Evolutionary conservation across 208 protist species (phyloP), one percentile per base, ranked within the genome.

Genomic region (Leishmania lainsoni): DNA sequence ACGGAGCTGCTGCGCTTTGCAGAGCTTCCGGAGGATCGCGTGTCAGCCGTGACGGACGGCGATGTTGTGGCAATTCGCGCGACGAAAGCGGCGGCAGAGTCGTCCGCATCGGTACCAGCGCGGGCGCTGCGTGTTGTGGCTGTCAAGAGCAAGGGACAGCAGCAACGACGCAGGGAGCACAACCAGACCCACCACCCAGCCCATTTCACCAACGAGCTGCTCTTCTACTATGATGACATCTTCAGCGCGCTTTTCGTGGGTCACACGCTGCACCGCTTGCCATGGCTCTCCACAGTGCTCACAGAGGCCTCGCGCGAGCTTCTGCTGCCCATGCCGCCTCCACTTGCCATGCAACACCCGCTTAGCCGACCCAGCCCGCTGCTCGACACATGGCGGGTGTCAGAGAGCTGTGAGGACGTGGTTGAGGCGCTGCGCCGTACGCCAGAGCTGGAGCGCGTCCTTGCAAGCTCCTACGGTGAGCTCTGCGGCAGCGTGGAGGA

Each of bases 141-240:
- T 0, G 82, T 86, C 54, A 81, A 68, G 74, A 80, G 56, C 54
- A 71, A 66, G 6, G 78, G 52, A 6, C 82, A 88, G 80, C 63
- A 79, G 74, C 82, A 87, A 81, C 84, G 86, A 5, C 86, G 83
- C 48, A 83, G 83, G 65, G 70, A 58, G 9, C 79, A 77, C 32
- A 76, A 66, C 22, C 75, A 79, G 45, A 75, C 73, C 1, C 69
- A 84, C 73, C 88, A 89, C 56, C 89, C 91, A 6, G 54, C 86
- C 35, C 88, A 95, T 82, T 97, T 95, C 81, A 66, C 72, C n/a
- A 81, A 92, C 66, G 84, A 83, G 58, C 84, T 81, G 5, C 73
- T 96, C 32, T 94, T 93, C 71, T 83, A 89, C 52, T 91, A 93
- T 69, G 93, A 98, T 69, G 66, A 83, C 35, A 87, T 79, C 45